Conservation (phyloP, 2,329 filamentous ascomycete genomes). For the Verticillium dahliae region DNA sequence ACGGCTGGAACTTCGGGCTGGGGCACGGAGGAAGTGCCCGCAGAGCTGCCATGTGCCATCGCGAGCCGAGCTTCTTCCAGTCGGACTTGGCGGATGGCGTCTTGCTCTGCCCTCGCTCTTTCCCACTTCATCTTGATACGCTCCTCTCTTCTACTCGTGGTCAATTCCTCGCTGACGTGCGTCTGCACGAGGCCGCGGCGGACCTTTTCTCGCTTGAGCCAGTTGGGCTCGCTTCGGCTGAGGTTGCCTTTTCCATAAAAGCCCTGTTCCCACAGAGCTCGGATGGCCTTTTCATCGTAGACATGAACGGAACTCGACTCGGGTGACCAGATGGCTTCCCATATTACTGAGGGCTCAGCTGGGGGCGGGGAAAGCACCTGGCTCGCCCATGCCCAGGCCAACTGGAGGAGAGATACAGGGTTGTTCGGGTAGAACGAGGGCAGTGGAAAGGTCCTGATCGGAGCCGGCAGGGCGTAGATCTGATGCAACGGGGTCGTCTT, state of each 20-base stretch:
- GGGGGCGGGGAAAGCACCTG: slow-evolving; percentile 64
- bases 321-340: slow-evolving; percentile 73
- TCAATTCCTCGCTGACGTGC: slow-evolving; percentile 77
- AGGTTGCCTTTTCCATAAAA: slow-evolving; percentile 95
- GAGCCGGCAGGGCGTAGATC: slow-evolving; percentile 76
- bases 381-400: slow-evolving; percentile 69
- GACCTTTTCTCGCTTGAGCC: slow-evolving; percentile 77
- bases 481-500: slow-evolving; percentile 49
- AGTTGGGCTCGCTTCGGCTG: slow-evolving; percentile 90
- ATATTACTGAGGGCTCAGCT: slow-evolving; percentile 56
- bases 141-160: slow-evolving; percentile 69
- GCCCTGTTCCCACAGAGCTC: slow-evolving; percentile 88
- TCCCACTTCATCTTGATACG: slow-evolving; percentile 84
- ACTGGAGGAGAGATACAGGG: slow-evolving; percentile 77
- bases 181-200: slow-evolving; percentile 56
- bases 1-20: not conserved
- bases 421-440: slow-evolving; percentile 89
- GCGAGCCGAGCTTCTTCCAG: slow-evolving; percentile 33
- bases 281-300: slow-evolving; percentile 66
- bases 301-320: slow-evolving; percentile 80
- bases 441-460: slow-evolving; percentile 74
- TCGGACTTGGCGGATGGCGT: slow-evolving; percentile 69
- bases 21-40: not conserved
- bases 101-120: slow-evolving; percentile 78
- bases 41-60: not conserved